phyloP scores from a whole-genome alignment of 345 rosid genomes.

The Eucalyptus camaldulensis region DNA sequence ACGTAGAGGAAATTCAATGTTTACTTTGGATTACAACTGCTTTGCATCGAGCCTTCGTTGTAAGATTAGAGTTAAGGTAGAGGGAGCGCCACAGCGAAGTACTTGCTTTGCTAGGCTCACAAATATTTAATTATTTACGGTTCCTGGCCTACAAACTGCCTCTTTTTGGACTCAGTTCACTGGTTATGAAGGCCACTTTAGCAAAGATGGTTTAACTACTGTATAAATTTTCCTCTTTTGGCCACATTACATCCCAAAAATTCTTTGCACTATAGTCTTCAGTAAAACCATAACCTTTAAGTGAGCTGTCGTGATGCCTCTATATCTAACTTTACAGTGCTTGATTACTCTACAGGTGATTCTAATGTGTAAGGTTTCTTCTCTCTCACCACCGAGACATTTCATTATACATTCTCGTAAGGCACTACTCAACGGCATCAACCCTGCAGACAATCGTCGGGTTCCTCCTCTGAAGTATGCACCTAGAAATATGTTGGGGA shows the following conservation, averaged over 20 bases:
- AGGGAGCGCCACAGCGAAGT: background rate
- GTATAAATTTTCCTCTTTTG: background rate
- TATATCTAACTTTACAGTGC: background rate
- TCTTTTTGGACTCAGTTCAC: background rate
- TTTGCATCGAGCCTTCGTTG: background rate
- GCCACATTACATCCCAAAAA: background rate
- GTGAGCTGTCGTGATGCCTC: background rate
- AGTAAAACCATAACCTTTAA: background rate
- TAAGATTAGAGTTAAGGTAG: background rate
- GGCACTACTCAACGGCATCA: background rate
- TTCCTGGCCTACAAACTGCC: background rate
- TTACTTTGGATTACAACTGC: background rate
- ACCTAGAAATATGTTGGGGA: background rate
- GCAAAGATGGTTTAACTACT: background rate
- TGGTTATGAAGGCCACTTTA: background rate
- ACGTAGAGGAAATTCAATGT: background rate
- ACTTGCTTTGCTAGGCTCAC: background rate
- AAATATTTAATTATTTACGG: background rate
- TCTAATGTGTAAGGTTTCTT: background rate
- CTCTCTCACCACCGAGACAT: background rate
- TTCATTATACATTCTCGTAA: background rate
- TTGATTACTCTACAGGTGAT: background rate
- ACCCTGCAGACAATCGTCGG: constrained; percentile 66
- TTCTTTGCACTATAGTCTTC: background rate
- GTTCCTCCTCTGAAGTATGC: constrained; percentile 84